phyloP scores from a whole-genome alignment of 176 grass and related monocot genomes.

The Raddia guianensis region DNA sequence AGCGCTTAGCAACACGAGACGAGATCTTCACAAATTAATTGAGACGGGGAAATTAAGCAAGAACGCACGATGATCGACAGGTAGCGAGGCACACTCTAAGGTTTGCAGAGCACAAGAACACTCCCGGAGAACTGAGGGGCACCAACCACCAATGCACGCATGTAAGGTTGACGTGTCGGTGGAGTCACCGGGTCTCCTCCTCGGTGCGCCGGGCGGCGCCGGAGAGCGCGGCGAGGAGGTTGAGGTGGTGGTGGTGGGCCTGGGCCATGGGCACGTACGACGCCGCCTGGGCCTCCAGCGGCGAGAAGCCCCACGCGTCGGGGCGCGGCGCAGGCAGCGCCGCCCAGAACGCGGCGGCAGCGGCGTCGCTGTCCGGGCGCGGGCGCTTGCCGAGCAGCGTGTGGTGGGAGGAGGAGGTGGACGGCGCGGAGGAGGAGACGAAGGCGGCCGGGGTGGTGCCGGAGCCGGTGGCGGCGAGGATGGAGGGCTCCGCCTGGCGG shows the following conservation, averaged over 20 bases:
- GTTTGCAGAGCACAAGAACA: constrained; percentile 5
- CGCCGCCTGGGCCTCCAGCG: constrained; percentile 48
- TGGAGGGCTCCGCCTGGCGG: constrained; percentile 94
- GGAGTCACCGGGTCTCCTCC: constrained; percentile 58
- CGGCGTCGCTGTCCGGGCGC: constrained; percentile 23
- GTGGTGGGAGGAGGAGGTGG: constrained; percentile 40
- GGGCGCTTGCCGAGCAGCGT: constrained; percentile 56
- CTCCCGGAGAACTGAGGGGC: background rate
- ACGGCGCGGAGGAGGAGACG: constrained; percentile 55
- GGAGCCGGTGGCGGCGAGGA: constrained; percentile 84
- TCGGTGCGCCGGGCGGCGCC: constrained; percentile 43
- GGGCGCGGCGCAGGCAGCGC: constrained; percentile 40
- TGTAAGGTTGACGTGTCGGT: background rate
- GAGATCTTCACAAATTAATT: constrained; percentile 11
- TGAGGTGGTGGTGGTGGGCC: constrained; percentile 66
- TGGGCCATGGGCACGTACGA: constrained; percentile 73
- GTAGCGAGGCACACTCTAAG: background rate
- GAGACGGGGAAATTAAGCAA: background rate
- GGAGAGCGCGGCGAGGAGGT: constrained; percentile 70
- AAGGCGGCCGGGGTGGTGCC: constrained; percentile 82
- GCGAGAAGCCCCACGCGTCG: constrained; percentile 53
- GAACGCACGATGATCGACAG: background rate
- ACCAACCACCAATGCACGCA: constrained; percentile 18
- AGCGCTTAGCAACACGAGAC: background rate
- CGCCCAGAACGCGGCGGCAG: constrained; percentile 40